Conservation (phyloP, 164 flowering plant genomes). For the Euptelea pleiosperma region DNA sequence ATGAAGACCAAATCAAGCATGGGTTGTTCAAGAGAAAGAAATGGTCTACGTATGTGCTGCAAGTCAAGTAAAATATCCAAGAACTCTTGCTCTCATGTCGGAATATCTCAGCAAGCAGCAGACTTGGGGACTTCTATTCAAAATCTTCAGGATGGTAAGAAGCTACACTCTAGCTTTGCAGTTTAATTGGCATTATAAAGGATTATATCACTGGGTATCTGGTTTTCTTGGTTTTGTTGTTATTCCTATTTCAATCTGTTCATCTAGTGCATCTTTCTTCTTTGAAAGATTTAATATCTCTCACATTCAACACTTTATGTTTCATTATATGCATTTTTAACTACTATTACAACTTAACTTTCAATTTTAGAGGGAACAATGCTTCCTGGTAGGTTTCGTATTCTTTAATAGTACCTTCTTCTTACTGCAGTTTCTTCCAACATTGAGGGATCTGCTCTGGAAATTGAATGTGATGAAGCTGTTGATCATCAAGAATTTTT, state of each 20-base stretch:
- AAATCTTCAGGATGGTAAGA: constrained; percentile 22
- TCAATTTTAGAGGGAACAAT: background rate
- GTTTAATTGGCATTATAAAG: background rate
- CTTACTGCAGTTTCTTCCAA: constrained; percentile 27
- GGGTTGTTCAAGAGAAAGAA: constrained; percentile 20
- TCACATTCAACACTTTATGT: background rate
- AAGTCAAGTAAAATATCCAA: constrained; percentile 34
- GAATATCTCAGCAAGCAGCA: constrained; percentile 26
- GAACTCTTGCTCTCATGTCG: constrained; percentile 21
- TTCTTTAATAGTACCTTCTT: background rate
- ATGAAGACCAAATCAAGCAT: constrained; percentile 30
- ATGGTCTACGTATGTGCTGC: constrained; percentile 22
- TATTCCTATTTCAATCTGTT: background rate
- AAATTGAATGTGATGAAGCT: constrained; percentile 27
- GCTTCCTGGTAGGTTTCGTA: background rate
- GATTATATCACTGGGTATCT: no score
- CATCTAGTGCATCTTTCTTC: background rate
- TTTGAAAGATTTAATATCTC: background rate
- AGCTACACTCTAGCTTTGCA: background rate
- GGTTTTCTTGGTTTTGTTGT: constrained; percentile 1
- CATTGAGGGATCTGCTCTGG: constrained; percentile 21
- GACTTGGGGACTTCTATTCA: constrained; percentile 8
- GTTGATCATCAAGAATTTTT: constrained; percentile 20
- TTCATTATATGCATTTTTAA: no score
- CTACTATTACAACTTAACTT: background rate